Conservation (phyloP, 225 moss, liverwort and hornwort genomes). For the Straminergon stramineum region DNA sequence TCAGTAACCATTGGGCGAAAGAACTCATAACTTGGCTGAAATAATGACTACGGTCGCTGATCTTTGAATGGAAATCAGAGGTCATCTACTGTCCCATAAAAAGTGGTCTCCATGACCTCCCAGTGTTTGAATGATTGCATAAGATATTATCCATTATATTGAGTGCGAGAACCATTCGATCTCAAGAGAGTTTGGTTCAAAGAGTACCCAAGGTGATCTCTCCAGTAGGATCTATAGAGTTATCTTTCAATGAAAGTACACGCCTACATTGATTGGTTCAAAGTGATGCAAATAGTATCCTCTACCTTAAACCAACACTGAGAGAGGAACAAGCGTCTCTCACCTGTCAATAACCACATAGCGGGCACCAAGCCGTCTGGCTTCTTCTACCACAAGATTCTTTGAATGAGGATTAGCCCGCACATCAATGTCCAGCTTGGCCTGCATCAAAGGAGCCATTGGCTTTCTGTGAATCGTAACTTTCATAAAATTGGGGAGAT, state of each 20-base stretch:
- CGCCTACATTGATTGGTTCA: not conserved
- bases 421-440: constrained; percentile 39
- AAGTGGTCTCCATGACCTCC: not conserved
- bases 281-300: not conserved
- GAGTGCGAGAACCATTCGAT: not conserved
- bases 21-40: not conserved
- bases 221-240: not conserved
- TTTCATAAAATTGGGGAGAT: not conserved
- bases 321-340: not conserved
- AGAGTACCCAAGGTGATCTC: not conserved
- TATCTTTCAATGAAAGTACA: not conserved
- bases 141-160: not conserved
- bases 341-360: constrained; percentile 54
- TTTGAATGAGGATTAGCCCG: constrained; percentile 23
- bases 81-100: not conserved
- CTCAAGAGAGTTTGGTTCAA: not conserved
- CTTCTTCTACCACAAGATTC: constrained; percentile 44
- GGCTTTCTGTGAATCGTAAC: not conserved
- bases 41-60: not conserved
- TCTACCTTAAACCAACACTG: not conserved
- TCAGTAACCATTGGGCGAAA: not conserved
- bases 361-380: constrained; percentile 29
- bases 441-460: constrained; percentile 8
- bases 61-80: not conserved
- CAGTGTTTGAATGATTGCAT: not conserved